Evolutionary conservation across 2,329 filamentous ascomycete genomes (phyloP).

Genomic region (Penicillium olsonii): DNA sequence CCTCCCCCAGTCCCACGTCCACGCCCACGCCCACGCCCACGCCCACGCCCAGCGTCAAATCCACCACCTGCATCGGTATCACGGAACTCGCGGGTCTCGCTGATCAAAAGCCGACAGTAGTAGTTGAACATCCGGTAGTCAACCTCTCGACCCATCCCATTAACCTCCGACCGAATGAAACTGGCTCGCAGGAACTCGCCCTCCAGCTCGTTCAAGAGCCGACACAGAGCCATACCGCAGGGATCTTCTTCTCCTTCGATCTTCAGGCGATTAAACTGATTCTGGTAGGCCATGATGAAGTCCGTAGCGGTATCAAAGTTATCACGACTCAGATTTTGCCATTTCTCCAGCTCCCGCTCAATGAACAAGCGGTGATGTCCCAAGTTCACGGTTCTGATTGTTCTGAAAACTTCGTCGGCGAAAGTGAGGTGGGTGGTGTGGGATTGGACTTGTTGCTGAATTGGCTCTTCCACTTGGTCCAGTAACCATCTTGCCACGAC

Average conservation of each 20-base stretch:
- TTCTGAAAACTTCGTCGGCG: not conserved
- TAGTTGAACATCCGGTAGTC: conserved; percentile 3
- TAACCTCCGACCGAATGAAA: not conserved
- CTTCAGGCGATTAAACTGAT: conserved; percentile 4
- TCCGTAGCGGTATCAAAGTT: not conserved
- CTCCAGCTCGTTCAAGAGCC: not conserved
- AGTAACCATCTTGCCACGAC: not conserved
- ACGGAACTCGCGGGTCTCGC: not conserved
- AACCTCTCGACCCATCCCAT: not conserved
- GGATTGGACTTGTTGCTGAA: not conserved
- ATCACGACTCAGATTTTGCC: not conserved
- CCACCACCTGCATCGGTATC: not conserved
- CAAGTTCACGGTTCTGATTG: not conserved
- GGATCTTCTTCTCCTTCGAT: not conserved
- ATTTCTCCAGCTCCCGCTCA: not conserved
- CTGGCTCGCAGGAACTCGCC: not conserved
- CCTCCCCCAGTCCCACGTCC: no score
- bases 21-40: accelerated
- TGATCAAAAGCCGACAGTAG: conserved; percentile 1
- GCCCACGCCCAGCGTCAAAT: not conserved
- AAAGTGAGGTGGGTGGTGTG: not conserved
- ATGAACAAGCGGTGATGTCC: not conserved
- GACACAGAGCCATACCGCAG: not conserved
- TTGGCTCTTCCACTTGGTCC: not conserved
- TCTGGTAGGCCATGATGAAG: conserved; percentile 5